Percentiles rank a stretch among this genome's conserved stretches.
Evolutionary conservation across 768 basidiomycete genomes (phyloP).

Genomic region (Suillus subluteus): DNA sequence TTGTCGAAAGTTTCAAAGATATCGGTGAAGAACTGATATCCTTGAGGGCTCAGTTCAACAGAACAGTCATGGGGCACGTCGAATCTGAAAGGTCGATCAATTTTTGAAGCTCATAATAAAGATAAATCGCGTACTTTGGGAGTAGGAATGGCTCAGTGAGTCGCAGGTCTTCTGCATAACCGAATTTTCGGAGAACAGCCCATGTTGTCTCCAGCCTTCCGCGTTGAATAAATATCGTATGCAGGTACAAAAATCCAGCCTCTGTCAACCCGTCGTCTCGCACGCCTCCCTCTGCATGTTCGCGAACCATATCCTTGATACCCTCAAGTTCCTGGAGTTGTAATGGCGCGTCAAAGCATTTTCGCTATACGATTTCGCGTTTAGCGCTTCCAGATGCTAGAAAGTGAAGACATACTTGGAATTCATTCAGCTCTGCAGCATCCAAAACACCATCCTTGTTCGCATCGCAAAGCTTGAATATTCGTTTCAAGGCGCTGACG

Average conservation of each 20-base stretch:
- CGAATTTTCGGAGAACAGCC: slow-evolving; percentile 94
- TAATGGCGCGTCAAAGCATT: slow-evolving; percentile 93
- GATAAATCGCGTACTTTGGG: slow-evolving; percentile 71
- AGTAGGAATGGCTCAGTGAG: slow-evolving; percentile 85
- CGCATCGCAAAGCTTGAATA: slow-evolving; percentile 95
- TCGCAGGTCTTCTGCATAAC: slow-evolving; percentile 93
- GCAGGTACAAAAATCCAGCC: slow-evolving; percentile 90
- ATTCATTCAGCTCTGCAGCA: slow-evolving; percentile 91
- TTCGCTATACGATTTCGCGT: slow-evolving; percentile 56
- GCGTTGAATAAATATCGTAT: slow-evolving; percentile 95
- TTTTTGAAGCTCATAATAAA: slow-evolving; percentile 4
- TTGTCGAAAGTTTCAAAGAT: slow-evolving; percentile 96
- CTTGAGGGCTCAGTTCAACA: slow-evolving; percentile 91
- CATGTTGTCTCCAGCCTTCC: slow-evolving; percentile 97
- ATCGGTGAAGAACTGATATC: slow-evolving; percentile 97
- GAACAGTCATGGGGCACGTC: slow-evolving; percentile 94
- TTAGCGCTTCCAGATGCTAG: slow-evolving; percentile 10
- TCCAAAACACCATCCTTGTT: slow-evolving; percentile 95
- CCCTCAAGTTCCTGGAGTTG: slow-evolving; percentile 94
- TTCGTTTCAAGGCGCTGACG: slow-evolving; percentile 82
- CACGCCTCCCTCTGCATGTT: slow-evolving; percentile 76
- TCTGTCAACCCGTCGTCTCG: slow-evolving; percentile 85
- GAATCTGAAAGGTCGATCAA: slow-evolving; percentile 56
- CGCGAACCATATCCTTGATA: slow-evolving; percentile 90
- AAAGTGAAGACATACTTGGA: slow-evolving; percentile 65